These are phyloP conservation scores for Botrytis pseudocinerea DNA, from an alignment of 2,329 filamentous ascomycete species.

Conservation along the genomic window DNA sequence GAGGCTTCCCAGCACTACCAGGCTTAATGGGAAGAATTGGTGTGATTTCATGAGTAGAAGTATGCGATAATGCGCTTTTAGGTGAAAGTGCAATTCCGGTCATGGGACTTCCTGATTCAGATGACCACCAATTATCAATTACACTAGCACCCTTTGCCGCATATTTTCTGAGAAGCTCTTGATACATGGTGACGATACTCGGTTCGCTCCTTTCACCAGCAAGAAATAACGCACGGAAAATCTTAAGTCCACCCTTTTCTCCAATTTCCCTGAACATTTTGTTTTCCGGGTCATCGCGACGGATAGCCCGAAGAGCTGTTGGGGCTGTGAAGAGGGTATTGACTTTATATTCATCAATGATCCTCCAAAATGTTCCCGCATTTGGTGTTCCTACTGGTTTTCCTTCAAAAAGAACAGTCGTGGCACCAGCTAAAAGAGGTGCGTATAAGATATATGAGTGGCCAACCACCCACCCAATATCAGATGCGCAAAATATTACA, in stretches of 20 bases:
- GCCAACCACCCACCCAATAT: constrained; percentile 91
- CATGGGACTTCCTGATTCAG: constrained; percentile 68
- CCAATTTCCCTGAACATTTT: constrained; percentile 63
- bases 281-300: constrained; percentile 80
- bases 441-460: constrained; percentile 88
- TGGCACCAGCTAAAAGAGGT: constrained; percentile 79
- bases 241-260: constrained; percentile 66
- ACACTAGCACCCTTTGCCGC: constrained; percentile 63
- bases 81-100: constrained; percentile 65
- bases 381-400: constrained; percentile 90
- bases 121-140: constrained; percentile 75
- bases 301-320: constrained; percentile 82
- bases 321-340: constrained; percentile 85
- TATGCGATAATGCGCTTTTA: constrained; percentile 57
- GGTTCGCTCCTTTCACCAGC: constrained; percentile 90
- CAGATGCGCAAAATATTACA: constrained; percentile 69
- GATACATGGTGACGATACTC: constrained; percentile 78
- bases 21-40: constrained; percentile 66
- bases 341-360: constrained; percentile 81
- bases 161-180: constrained; percentile 67
- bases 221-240: constrained; percentile 74
- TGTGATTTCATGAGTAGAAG: constrained; percentile 40
- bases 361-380: constrained; percentile 83
- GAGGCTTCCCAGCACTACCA: constrained; percentile 84
- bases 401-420: constrained; percentile 89